phyloP scores from a whole-genome alignment of 768 basidiomycete genomes.

The Leccinum rimulosum region DNA sequence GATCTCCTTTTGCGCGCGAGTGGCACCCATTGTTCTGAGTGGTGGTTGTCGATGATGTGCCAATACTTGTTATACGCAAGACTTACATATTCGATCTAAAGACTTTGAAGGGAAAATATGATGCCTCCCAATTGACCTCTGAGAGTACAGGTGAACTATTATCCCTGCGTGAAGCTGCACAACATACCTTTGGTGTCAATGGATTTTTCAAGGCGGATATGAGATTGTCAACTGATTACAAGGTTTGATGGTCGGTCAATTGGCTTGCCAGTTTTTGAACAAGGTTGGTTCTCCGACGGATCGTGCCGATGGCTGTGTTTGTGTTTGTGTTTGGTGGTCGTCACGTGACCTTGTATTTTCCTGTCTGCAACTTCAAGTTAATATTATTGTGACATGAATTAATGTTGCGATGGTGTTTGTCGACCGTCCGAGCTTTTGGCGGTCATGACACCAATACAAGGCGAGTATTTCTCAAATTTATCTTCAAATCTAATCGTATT shows the following conservation, averaged over 20 bases:
- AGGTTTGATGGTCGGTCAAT: constrained; percentile 22
- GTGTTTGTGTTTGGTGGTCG: background rate
- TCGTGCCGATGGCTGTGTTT: constrained; percentile 9
- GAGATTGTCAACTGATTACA: constrained; percentile 15
- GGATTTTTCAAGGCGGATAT: constrained; percentile 88
- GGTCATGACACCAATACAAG: constrained; percentile 29
- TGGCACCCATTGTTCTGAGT: constrained; percentile 77
- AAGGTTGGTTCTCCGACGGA: constrained; percentile 30
- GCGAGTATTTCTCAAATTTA: constrained; percentile 15
- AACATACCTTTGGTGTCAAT: constrained; percentile 76
- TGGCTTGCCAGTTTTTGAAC: constrained; percentile 28
- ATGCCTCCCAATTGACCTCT: constrained; percentile 96
- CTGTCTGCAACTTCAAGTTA: background rate
- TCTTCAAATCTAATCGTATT: background rate
- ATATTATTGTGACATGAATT: constrained; percentile 47
- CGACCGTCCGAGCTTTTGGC: constrained; percentile 48
- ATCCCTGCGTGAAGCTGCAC: background rate
- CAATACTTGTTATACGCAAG: background rate
- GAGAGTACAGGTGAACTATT: constrained; percentile 1
- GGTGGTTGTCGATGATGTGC: constrained; percentile 7
- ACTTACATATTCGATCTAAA: constrained; percentile 29
- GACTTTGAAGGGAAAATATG: constrained; percentile 33
- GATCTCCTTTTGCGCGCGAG: constrained; percentile 82
- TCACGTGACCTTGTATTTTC: background rate
- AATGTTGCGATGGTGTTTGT: constrained; percentile 75